Evolutionary conservation across 352 stramenopile genomes (phyloP).

Genomic region (Nothophytophthora sp.): DNA sequence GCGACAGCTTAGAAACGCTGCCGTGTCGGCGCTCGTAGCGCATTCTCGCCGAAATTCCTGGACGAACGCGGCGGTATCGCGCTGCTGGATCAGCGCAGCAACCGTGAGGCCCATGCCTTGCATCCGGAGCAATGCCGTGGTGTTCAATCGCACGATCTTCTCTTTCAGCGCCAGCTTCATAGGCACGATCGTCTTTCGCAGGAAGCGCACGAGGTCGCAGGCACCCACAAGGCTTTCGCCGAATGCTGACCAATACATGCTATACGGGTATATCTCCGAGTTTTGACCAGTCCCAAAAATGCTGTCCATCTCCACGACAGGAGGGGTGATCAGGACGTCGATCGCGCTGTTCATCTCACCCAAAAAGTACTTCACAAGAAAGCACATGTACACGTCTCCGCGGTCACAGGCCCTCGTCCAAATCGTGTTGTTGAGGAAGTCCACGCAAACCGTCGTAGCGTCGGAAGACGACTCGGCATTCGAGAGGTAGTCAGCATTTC

Average conservation of each 20-base stretch:
- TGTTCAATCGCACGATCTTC: conserved; percentile 59
- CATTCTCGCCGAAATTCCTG: conserved; percentile 43
- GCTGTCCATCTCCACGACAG: conserved; percentile 55
- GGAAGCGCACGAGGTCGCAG: conserved; percentile 63
- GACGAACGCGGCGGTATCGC: conserved; percentile 48
- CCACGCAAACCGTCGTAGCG: conserved; percentile 42
- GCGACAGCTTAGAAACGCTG: conserved; percentile 43
- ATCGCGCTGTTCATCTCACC: conserved; percentile 49
- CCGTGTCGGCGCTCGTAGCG: conserved; percentile 23
- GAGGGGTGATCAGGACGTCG: conserved; percentile 49
- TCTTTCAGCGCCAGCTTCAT: conserved; percentile 53
- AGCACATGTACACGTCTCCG: conserved; percentile 78
- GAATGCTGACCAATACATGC: conserved; percentile 78
- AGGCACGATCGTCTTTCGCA: conserved; percentile 48
- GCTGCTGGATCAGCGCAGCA: conserved; percentile 59
- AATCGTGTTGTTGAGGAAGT: conserved; percentile 67
- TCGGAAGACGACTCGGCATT: conserved; percentile 10
- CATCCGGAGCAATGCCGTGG: conserved; percentile 46
- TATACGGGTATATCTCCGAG: conserved; percentile 8
- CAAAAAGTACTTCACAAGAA: conserved; percentile 70
- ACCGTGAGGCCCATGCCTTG: conserved; percentile 55
- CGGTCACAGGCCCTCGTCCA: conserved; percentile 43
- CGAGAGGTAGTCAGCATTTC: neutral
- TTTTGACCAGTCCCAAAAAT: conserved; percentile 38
- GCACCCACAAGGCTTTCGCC: conserved; percentile 69